A percentile compares a stretch with the other conserved stretches of the same genome.
phyloP scores from a whole-genome alignment of 2,329 filamentous ascomycete genomes.

The Calycina herbarum region DNA sequence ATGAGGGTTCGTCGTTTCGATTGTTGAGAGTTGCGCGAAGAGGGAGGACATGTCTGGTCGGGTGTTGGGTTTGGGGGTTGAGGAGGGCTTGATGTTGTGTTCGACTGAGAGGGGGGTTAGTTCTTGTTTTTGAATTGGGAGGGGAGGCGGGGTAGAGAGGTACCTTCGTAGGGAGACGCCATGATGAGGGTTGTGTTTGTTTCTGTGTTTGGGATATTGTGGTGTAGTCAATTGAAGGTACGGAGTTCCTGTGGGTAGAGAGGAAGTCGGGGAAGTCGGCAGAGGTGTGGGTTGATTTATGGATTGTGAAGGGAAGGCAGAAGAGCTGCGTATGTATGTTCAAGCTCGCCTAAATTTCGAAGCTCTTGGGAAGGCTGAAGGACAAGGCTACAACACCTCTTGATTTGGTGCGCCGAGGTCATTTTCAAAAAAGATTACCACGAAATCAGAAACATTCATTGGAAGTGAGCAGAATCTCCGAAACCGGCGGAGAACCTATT shows the following conservation, averaged over 20 bases:
- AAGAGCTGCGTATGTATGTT: conserved; percentile 4
- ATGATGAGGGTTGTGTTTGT: conserved; percentile 20
- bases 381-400: background rate
- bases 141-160: conserved; percentile 15
- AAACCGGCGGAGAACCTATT: too few species aligned
- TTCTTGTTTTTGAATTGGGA: conserved; percentile 7
- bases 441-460: too few species aligned
- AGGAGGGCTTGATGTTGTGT: conserved; percentile 54
- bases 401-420: too few species aligned
- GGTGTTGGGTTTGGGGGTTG: conserved; percentile 40
- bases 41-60: conserved; percentile 66
- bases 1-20: conserved; percentile 52
- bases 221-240: background rate
- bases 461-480: too few species aligned
- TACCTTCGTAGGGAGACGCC: conserved; percentile 62
- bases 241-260: background rate
- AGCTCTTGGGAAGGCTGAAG: background rate
- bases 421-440: too few species aligned
- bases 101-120: conserved; percentile 50
- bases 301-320: background rate
- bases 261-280: background rate
- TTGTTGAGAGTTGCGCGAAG: conserved; percentile 52
- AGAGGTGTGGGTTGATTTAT: background rate
- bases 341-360: background rate
- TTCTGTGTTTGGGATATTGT: background rate